Percentiles rank a stretch among this genome's conserved stretches.
phyloP scores from a whole-genome alignment of 2,329 filamentous ascomycete species.

The Pestalotiopsis sp. region DNA sequence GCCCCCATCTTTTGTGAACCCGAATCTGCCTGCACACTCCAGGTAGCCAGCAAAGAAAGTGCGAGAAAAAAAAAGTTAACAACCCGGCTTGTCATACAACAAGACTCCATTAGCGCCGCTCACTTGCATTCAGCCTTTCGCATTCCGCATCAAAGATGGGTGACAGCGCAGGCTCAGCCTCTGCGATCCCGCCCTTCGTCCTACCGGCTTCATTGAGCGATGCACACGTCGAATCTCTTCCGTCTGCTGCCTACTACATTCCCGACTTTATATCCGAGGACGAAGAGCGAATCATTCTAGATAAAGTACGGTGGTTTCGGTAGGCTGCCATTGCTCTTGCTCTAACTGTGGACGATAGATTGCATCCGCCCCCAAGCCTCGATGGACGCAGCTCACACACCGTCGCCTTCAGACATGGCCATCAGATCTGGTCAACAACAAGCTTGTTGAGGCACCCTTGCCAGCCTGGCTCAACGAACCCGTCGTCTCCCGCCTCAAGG shows the following conservation, averaged over 20 bases:
- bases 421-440: slow-evolving; percentile 78
- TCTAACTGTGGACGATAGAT: slow-evolving; percentile 55
- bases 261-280: slow-evolving; percentile 78
- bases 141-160: slow-evolving; percentile 5
- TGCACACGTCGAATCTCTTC: slow-evolving; percentile 57
- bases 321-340: slow-evolving; percentile 13
- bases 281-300: slow-evolving; percentile 73
- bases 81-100: slow-evolving; percentile 1
- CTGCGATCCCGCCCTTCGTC: slow-evolving; percentile 5
- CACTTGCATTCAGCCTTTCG: slow-evolving; percentile 5
- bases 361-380: slow-evolving; percentile 67
- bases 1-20: background rate
- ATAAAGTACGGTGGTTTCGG: slow-evolving; percentile 60
- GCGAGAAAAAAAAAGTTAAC: background rate
- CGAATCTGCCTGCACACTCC: background rate
- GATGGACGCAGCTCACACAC: slow-evolving; percentile 85
- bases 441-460: slow-evolving; percentile 73
- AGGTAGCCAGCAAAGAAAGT: background rate
- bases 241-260: slow-evolving; percentile 78
- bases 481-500: slow-evolving; percentile 63
- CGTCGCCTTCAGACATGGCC: slow-evolving; percentile 91
- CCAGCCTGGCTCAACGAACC: slow-evolving; percentile 76
- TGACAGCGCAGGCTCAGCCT: slow-evolving; percentile 3
- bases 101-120: background rate
- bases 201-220: slow-evolving; percentile 55